A percentile compares a stretch with the other conserved stretches of the same genome.
These are phyloP conservation scores for Solanum neorickii DNA, from an alignment of 257 asterid genomes.

Conservation along the genomic window DNA sequence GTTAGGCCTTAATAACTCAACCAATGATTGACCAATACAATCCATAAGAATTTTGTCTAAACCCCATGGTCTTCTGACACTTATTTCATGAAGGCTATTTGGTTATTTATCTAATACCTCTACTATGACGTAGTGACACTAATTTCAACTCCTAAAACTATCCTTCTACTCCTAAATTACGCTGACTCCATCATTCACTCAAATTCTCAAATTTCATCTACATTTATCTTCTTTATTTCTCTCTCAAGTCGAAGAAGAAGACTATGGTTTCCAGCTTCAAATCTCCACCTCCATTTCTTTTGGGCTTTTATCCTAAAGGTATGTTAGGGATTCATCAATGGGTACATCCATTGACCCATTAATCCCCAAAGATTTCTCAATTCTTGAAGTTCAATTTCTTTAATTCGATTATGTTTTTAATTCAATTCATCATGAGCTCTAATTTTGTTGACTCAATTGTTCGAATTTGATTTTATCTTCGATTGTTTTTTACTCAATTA, in stretches of 20 bases:
- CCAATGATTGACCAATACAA: neutral
- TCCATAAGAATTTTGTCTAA: neutral
- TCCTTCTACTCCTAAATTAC: too few relatives aligned
- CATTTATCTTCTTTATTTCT: too few relatives aligned
- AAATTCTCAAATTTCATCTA: neutral
- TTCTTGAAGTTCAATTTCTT: neutral
- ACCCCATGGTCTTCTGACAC: neutral
- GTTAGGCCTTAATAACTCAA: neutral
- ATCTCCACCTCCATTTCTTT: neutral
- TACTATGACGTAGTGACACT: too few relatives aligned
- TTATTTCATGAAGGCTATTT: neutral
- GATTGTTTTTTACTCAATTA: too few relatives aligned
- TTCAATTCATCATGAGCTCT: too few relatives aligned
- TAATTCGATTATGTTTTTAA: too few relatives aligned
- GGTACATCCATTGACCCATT: too few relatives aligned
- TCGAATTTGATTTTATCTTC: too few relatives aligned
- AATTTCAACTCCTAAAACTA: too few relatives aligned
- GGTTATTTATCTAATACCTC: neutral
- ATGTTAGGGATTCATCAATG: too few relatives aligned
- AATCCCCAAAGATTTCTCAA: too few relatives aligned
- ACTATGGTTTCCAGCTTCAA: neutral
- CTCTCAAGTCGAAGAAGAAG: neutral
- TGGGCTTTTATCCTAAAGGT: neutral
- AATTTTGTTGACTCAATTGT: too few relatives aligned
- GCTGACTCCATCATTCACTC: neutral